These are phyloP conservation scores for Fusarium coffeatum DNA, from an alignment of 2,329 filamentous ascomycete species.

Conservation along the genomic window DNA sequence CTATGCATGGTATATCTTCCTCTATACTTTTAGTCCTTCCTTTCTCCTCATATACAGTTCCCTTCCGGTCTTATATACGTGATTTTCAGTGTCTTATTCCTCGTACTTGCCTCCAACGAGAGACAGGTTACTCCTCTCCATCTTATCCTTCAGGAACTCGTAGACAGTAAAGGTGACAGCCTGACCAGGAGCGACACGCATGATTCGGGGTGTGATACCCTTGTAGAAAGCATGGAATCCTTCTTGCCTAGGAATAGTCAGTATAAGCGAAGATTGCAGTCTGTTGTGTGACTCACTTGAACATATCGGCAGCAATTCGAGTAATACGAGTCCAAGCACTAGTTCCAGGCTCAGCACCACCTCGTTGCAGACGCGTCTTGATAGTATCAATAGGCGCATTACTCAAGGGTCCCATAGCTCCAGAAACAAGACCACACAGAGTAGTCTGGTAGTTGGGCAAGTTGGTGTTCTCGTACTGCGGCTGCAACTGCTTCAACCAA, in stretches of 20 bases:
- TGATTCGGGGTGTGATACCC: slow-evolving; percentile 96
- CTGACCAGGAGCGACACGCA: slow-evolving; percentile 96
- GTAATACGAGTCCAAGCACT: slow-evolving; percentile 83
- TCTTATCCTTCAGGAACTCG: slow-evolving; percentile 78
- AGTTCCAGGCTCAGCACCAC: slow-evolving; percentile 82
- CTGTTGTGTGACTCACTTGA: slow-evolving; percentile 66
- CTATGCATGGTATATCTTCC: slow-evolving; percentile 45
- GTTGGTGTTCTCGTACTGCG: slow-evolving; percentile 70
- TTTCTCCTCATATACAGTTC: slow-evolving; percentile 8
- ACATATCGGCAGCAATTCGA: slow-evolving; percentile 84
- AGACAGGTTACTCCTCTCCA: slow-evolving; percentile 73
- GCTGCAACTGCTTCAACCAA: slow-evolving; percentile 77
- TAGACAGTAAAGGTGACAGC: slow-evolving; percentile 82
- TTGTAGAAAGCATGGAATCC: slow-evolving; percentile 97
- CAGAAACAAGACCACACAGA: slow-evolving; percentile 87
- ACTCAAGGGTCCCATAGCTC: slow-evolving; percentile 94
- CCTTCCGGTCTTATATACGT: slow-evolving; percentile 11
- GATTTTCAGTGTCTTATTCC: slow-evolving; percentile 59
- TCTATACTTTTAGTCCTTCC: slow-evolving; percentile 30
- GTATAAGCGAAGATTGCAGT: neutral
- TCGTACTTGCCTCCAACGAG: slow-evolving; percentile 73
- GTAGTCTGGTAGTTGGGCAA: slow-evolving; percentile 92
- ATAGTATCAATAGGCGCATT: slow-evolving; percentile 99
- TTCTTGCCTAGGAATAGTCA: slow-evolving; percentile 73
- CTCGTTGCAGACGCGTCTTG: slow-evolving; percentile 96